Percentiles rank a stretch among this genome's conserved stretches.
Conservation (phyloP, 495 filamentous ascomycete genomes). For the Xylaria curta region DNA sequence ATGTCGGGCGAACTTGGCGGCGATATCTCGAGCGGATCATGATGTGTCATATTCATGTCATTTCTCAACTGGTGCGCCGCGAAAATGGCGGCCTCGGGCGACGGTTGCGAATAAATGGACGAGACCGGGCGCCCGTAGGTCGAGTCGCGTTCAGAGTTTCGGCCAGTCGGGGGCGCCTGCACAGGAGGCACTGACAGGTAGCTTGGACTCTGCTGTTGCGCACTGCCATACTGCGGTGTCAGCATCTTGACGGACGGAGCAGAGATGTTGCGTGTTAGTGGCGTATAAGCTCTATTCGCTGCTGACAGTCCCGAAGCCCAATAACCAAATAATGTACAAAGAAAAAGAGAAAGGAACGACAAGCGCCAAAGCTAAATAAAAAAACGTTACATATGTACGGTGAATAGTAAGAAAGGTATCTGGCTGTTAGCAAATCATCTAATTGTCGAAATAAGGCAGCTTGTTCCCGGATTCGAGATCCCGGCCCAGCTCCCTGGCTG, state of each 20-base stretch:
- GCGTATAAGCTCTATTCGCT: conserved; percentile 9
- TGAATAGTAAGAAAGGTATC: conserved; percentile 8
- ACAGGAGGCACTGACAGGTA: conserved; percentile 36
- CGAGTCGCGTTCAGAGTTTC: conserved; percentile 41
- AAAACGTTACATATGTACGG: conserved; percentile 1
- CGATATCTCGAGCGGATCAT: conserved; percentile 49
- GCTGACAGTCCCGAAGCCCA: background rate
- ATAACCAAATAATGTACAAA: background rate
- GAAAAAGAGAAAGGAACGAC: background rate
- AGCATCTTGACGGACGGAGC: conserved; percentile 31
- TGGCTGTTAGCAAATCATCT: conserved; percentile 9
- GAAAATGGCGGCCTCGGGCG: conserved; percentile 35
- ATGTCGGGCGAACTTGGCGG: conserved; percentile 58
- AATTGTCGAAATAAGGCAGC: conserved; percentile 8
- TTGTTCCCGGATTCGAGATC: conserved; percentile 11
- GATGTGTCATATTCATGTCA: conserved; percentile 46
- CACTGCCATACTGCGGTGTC: conserved; percentile 33
- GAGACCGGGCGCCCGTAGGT: conserved; percentile 46
- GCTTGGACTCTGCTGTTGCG: conserved; percentile 26
- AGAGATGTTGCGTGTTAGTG: conserved; percentile 13
- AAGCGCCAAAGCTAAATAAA: conserved; percentile 2
- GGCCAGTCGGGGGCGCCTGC: conserved; percentile 43
- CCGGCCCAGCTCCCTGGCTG: conserved; percentile 12
- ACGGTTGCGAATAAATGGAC: conserved; percentile 48
- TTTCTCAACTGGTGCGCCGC: conserved; percentile 40